phyloP scores from a whole-genome alignment of 495 filamentous ascomycete genomes.

The Hypoxylon lienhwacheense region DNA sequence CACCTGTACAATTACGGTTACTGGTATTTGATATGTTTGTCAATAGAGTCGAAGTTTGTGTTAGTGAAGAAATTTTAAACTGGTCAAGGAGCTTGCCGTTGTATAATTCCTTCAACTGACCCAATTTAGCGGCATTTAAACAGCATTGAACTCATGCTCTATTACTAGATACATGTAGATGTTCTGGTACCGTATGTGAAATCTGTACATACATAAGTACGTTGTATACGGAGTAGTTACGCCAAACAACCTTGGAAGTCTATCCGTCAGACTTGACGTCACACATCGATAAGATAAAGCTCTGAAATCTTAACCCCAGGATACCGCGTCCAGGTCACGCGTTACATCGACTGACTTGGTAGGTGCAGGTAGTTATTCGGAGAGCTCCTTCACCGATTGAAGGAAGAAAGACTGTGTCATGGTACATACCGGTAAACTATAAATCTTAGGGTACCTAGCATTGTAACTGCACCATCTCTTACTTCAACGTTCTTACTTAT shows the following conservation, averaged over 20 bases:
- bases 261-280: slow-evolving; percentile 15
- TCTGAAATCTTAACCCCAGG: background rate
- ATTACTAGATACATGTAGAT: background rate
- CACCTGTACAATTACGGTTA: too few relatives aligned
- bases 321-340: slow-evolving; percentile 11
- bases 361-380: background rate
- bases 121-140: too few relatives aligned
- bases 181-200: background rate
- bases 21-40: too few relatives aligned
- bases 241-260: slow-evolving; percentile 10
- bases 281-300: slow-evolving; percentile 31
- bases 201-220: background rate
- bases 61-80: too few relatives aligned
- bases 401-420: too few relatives aligned
- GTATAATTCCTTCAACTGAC: too few relatives aligned
- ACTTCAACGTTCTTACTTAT: too few relatives aligned
- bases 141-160: background rate
- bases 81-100: too few relatives aligned
- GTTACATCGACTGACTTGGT: slow-evolving; percentile 1
- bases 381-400: background rate
- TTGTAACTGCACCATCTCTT: too few relatives aligned
- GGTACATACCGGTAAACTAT: too few relatives aligned
- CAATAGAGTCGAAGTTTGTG: too few relatives aligned
- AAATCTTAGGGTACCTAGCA: too few relatives aligned
- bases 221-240: background rate